Conservation (phyloP, 192 early-diverging fungal genomes). For the Backusella liffmaniae region DNA sequence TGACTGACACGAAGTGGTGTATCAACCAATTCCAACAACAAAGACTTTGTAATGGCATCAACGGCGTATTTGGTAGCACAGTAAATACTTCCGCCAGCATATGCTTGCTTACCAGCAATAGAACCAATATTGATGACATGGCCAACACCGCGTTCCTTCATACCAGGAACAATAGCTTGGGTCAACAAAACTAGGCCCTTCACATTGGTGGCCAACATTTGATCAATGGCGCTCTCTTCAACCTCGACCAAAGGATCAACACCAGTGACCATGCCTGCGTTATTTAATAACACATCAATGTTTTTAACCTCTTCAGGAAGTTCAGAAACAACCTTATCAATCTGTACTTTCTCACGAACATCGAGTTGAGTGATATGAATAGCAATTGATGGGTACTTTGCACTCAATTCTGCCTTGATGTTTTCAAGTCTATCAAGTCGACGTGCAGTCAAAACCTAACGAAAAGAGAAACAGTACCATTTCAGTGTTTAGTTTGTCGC, state of each 20-base stretch:
- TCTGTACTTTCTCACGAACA: constrained; percentile 58
- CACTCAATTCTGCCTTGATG: constrained; percentile 49
- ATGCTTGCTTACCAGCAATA: constrained; percentile 69
- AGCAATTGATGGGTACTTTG: constrained; percentile 46
- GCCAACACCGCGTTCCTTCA: constrained; percentile 67
- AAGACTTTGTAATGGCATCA: constrained; percentile 71
- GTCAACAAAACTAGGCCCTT: constrained; percentile 84
- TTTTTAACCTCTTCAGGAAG: constrained; percentile 58
- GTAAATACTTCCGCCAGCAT: constrained; percentile 76
- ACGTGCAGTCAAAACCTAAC: constrained; percentile 59
- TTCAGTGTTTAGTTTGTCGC: not conserved
- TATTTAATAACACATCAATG: constrained; percentile 88
- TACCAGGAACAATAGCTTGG: constrained; percentile 74
- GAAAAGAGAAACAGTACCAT: not conserved
- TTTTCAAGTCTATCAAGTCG: constrained; percentile 61
- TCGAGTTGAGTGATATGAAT: constrained; percentile 70
- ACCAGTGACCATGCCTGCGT: constrained; percentile 76
- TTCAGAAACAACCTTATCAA: constrained; percentile 41
- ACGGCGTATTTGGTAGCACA: constrained; percentile 75
- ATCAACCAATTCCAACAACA: constrained; percentile 74
- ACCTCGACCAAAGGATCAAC: constrained; percentile 50
- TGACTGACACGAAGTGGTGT: constrained; percentile 72
- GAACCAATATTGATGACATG: constrained; percentile 87
- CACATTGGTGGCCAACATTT: constrained; percentile 80
- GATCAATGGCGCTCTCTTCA: constrained; percentile 22